These are phyloP conservation scores for Phytopythium chamaehyphon DNA, from an alignment of 352 stramenopile genomes.

Conservation along the genomic window DNA sequence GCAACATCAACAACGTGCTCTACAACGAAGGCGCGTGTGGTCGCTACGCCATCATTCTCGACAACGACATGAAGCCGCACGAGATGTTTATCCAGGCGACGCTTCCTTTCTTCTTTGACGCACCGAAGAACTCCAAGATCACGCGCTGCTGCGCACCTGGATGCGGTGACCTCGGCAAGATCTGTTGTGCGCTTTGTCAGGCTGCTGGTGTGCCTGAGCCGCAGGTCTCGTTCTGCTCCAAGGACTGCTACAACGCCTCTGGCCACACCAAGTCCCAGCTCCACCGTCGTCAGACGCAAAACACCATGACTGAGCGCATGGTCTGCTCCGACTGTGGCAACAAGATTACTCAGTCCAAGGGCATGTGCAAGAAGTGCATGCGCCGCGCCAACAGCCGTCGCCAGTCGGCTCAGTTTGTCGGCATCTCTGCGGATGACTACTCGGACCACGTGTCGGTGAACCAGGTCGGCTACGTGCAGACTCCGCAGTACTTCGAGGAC, in stretches of 20 bases:
- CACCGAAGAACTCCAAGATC: slow-evolving; percentile 62
- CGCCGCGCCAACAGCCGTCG: slow-evolving; percentile 23
- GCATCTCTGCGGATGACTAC: slow-evolving; percentile 56
- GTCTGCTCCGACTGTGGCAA: slow-evolving; percentile 52
- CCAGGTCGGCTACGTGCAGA: slow-evolving; percentile 73
- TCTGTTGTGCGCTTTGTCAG: slow-evolving; percentile 67
- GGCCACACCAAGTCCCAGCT: slow-evolving; percentile 59
- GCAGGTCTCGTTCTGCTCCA: slow-evolving; percentile 75
- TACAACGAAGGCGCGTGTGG: slow-evolving; percentile 74
- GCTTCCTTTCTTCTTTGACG: slow-evolving; percentile 70
- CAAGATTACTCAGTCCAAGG: slow-evolving; percentile 69
- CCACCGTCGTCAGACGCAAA: slow-evolving; percentile 66
- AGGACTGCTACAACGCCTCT: slow-evolving; percentile 74
- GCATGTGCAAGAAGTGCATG: slow-evolving; percentile 61
- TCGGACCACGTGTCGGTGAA: slow-evolving; percentile 68
- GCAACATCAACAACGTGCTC: slow-evolving; percentile 82
- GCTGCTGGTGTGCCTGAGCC: slow-evolving; percentile 53
- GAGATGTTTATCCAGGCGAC: slow-evolving; percentile 73
- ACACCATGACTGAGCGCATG: slow-evolving; percentile 60
- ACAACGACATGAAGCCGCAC: slow-evolving; percentile 84
- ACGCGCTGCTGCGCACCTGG: slow-evolving; percentile 51
- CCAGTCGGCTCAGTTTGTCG: slow-evolving; percentile 41
- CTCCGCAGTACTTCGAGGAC: slow-evolving; percentile 70
- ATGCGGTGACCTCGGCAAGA: slow-evolving; percentile 69
- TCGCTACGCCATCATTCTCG: slow-evolving; percentile 71